These are phyloP conservation scores for Lactifluus piperatus DNA, from an alignment of 768 basidiomycete species.

Conservation along the genomic window DNA sequence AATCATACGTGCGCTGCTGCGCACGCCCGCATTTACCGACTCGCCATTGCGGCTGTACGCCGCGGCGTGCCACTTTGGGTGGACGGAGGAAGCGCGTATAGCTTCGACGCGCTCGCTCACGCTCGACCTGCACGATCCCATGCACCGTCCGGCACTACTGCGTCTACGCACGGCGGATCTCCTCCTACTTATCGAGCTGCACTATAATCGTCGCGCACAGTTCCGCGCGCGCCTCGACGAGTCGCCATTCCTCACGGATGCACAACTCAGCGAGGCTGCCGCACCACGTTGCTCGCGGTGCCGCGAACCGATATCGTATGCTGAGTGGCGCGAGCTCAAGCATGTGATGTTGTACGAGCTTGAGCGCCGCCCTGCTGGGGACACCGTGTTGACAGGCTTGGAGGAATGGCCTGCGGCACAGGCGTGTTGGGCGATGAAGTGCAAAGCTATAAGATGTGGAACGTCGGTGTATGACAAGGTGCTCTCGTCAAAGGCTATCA, in stretches of 20 bases:
- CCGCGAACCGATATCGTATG: constrained; percentile 40
- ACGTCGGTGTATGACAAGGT: constrained; percentile 48
- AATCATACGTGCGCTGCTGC: constrained; percentile 48
- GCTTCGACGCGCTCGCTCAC: constrained; percentile 50
- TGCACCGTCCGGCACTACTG: constrained; percentile 36
- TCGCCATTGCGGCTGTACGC: constrained; percentile 47
- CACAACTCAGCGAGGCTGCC: constrained; percentile 33
- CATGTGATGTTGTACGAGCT: constrained; percentile 48
- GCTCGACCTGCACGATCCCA: constrained; percentile 41
- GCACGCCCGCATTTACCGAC: constrained; percentile 41
- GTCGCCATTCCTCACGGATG: constrained; percentile 38
- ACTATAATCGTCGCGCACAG: constrained; percentile 42
- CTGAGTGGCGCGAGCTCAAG: constrained; percentile 59
- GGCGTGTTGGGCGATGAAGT: constrained; percentile 53
- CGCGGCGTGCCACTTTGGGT: constrained; percentile 47
- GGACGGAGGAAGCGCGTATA: constrained; percentile 45
- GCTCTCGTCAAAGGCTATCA: constrained; percentile 45
- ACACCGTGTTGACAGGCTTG: constrained; percentile 47
- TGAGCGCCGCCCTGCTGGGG: constrained; percentile 49
- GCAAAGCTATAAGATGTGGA: constrained; percentile 36
- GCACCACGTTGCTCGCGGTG: constrained; percentile 50
- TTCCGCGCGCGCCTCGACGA: constrained; percentile 43
- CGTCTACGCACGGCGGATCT: constrained; percentile 42
- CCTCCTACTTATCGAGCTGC: constrained; percentile 46
- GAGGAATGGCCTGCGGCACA: constrained; percentile 47